Base-by-base conservation (phyloP, 768 basidiomycete species). In the Imleria badia region DNA sequence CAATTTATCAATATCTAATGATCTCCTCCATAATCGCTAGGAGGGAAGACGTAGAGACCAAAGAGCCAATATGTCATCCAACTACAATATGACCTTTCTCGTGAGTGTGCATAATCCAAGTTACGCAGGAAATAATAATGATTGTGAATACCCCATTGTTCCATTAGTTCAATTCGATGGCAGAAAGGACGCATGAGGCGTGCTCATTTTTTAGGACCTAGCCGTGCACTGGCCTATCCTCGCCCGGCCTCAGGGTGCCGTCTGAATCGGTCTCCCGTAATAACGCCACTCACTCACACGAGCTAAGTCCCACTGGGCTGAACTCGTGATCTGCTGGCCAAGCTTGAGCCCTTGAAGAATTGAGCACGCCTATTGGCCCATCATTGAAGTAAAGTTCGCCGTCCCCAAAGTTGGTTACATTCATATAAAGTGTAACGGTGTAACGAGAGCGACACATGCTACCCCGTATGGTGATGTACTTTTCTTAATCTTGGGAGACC, bases 1-100 rank as follows among this genome's bases (percentile, higher is more conserved):
- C 56, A 53, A 45, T 45, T 45, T 52, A 56, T 39, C 52, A 49
- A 60, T 45, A 43, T 52, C 48, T 60, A 57, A 60, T 63, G 49
- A 48, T 49, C 34, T 46, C 49, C 49, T 48, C 45, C 26, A 20
- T 34, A 40, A 29, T 48, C 30, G 33, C 13, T 35, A 14, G 48
- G 49, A 52, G n/a, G 48, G 46, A 49, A 48, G 38, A 33, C 45
- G 44, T 20, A 45, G 13, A 42, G 50, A 56, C 55, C 45, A 47
- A 29, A 48, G 51, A 54, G 36, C 31, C 49, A 41, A 48, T 45
- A 19, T 46, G 38, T 55, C 45, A 57, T 40, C 31, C 42, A 33
- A 36, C 41, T 41, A 26, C 50, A 22, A 54, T 47, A 45, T 45
- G 60, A 52, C 45, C 45, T 44, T 26, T 48, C 40, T 36, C 44